A percentile compares a stretch with the other conserved stretches of the same genome.
phyloP scores from a whole-genome alignment of 2,329 filamentous ascomycete genomes.

The Penicillium sp. region DNA sequence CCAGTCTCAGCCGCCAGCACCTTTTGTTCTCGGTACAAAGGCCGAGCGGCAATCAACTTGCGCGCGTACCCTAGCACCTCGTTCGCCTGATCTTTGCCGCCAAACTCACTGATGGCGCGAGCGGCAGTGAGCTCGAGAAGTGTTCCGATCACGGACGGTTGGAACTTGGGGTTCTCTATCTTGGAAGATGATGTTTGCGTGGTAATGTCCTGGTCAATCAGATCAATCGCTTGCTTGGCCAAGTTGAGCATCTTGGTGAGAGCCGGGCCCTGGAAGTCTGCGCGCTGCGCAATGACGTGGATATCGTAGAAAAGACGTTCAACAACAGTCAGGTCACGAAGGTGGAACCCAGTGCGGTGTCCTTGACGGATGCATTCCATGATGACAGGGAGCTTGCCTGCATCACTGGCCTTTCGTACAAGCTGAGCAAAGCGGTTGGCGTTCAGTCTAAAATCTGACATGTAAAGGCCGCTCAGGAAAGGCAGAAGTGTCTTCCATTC shows the following conservation, averaged over 20 bases:
- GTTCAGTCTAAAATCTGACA: conserved; percentile 24
- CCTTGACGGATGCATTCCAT: conserved; percentile 34
- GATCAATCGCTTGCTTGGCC: conserved; percentile 29
- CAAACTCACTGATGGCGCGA: conserved; percentile 32
- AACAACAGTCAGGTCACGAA: conserved; percentile 27
- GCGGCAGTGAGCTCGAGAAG: conserved; percentile 44
- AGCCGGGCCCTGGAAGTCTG: conserved; percentile 29
- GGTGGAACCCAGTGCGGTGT: conserved; percentile 31
- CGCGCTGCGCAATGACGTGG: conserved; percentile 30
- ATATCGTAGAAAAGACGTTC: conserved; percentile 33
- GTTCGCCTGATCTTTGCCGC: conserved; percentile 35
- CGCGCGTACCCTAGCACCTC: conserved; percentile 37
- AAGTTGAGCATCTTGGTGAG: conserved; percentile 26
- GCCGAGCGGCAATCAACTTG: conserved; percentile 33
- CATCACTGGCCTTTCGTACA: conserved; percentile 33
- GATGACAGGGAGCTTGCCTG: conserved; percentile 31
- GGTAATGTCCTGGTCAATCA: conserved; percentile 31
- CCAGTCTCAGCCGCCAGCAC: conserved; percentile 10
- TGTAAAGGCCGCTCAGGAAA: conserved; percentile 35
- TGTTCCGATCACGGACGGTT: conserved; percentile 38
- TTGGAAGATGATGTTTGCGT: conserved; percentile 23
- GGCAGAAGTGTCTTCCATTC: conserved; percentile 40
- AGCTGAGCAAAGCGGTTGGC: conserved; percentile 29
- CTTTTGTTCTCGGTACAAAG: conserved; percentile 17
- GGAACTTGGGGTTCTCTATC: conserved; percentile 31